Evolutionary conservation across 306 rosid genomes (phyloP), one percentile per base, ranked within the genome.

Genomic region (Prunus mira): DNA sequence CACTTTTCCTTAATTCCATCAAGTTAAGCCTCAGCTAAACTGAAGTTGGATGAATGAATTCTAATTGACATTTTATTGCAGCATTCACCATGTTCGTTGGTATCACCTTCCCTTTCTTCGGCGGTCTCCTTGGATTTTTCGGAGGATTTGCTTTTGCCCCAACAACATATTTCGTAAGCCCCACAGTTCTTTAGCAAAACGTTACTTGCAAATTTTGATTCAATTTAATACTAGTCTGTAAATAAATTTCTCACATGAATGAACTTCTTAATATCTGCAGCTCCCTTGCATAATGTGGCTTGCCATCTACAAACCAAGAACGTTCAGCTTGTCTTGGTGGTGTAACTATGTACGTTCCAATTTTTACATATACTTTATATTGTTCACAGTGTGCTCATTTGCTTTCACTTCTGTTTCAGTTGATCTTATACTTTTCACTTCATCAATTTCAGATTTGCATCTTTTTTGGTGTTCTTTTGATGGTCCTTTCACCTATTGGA

Each of bases 71-170:
- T 55, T 43, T 71, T 52, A 4, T 84, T 87, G 72, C 84, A 91
- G 96, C 87, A 43, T 77, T 86, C 27, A 93, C 98, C 8, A 93
- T 91, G 98, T 89, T 93, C 65, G 5, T 88, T 24, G 94, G 7
- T 56, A 89, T 91, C 38, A 86, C 91, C 76, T 91, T 93, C 75
- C 98, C 98, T 60, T 93, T 93, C 82, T 93, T 93, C 25, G 60
- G 87, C 52, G 96, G 89, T 47, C 91, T 91, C 50, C 87, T 93
- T 14, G 86, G 84, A 71, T 91, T 89, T 66, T 93, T 93, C 6
- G 98, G 96, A 76, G 98, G 98, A 80, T 93, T 93, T 77, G 95
- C 93, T 76, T 89, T 93, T 55, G 96, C 98, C 70, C 98, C 98
- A 10, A 93, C 98, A 56, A 88, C 95, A 62, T 93, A 91, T 68